Evolutionary conservation across 108 stramenopile species (phyloP), one percentile per base, ranked within the genome.

Genomic region (Skeletonema costatum): DNA sequence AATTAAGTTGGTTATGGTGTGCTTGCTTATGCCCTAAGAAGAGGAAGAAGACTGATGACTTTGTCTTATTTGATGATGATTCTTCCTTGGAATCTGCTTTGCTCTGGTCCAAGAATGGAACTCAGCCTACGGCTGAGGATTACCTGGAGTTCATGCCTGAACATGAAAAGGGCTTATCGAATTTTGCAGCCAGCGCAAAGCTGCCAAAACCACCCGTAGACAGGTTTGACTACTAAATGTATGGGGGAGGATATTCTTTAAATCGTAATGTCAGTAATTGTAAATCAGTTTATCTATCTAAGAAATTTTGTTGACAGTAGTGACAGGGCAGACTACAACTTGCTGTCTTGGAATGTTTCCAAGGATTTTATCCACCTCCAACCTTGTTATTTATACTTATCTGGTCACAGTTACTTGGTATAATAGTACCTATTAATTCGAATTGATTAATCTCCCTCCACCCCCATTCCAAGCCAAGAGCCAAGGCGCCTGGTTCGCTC

Each of bases 11-110:
- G 59, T 36, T 67, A 21, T 38, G 74, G 19, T 68, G 44, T 46
- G 3, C 67, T 58, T 73, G 46, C 35, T 68, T 80, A 38, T 73
- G 79, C 19, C 17, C 70, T 4, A 19, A 33, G 1, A 80, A 80
- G 73, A 74, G 60, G 35, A 74, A 74, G 42, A 31, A 60, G 33
- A 50, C 73, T 25, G 73, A 80, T 39, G 79, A 80, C 42, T 74
- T 80, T 61, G 73, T 80, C 25, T 42, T 80, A 64, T 74, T 80
- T 70, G 73, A 80, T 38, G 79, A 80, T 64, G 70, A 80, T 70
- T 67, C 79, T 33, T 80, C 79, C 11, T 64, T 80, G 73, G 73
- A 80, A 64, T 80, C 79, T 21, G 36, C 79, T 10, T 65, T 80
- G 63, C 73, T 80, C 39, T 80, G 79, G 79, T 74, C 73, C 1